These are phyloP conservation scores for Phycomyces blakesleeanus DNA, from an alignment of 192 early-diverging fungal genomes.

Conservation along the genomic window DNA sequence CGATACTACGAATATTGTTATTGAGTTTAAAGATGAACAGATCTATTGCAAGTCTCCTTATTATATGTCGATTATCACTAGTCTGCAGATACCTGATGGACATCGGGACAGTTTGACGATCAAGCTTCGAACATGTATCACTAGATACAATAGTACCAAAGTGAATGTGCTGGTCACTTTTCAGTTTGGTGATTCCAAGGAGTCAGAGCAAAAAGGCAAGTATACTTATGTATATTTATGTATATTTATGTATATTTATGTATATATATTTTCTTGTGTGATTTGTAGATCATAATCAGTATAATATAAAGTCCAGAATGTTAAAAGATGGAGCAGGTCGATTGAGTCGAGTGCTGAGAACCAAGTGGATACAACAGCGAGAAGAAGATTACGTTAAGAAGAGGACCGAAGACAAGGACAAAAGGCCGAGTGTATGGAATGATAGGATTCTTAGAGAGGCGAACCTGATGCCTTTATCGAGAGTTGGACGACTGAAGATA, in stretches of 20 bases:
- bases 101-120: slow-evolving; percentile 43
- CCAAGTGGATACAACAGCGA: background rate
- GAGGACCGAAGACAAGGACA: too few species aligned
- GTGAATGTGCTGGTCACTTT: slow-evolving; percentile 46
- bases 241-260: too few species aligned
- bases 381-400: background rate
- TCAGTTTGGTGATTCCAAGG: slow-evolving; percentile 17
- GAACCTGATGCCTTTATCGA: too few species aligned
- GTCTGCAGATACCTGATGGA: slow-evolving; percentile 45
- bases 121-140: slow-evolving; percentile 50
- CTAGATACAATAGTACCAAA: slow-evolving; percentile 38
- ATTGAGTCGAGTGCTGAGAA: background rate
- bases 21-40: slow-evolving; percentile 37
- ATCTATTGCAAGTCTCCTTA: slow-evolving; percentile 44
- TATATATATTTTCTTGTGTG: too few species aligned
- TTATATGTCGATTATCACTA: slow-evolving; percentile 40
- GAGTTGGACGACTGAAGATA: too few species aligned
- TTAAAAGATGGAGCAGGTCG: background rate
- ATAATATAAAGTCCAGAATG: background rate
- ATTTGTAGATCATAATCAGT: too few species aligned
- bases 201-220: background rate
- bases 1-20: slow-evolving; percentile 30
- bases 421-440: too few species aligned
- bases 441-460: too few species aligned
- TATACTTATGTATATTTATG: background rate